Percentiles rank a stretch among this genome's conserved stretches.
Conservation (phyloP, 2,329 filamentous ascomycete species). For the Colletotrichum cereale region DNA sequence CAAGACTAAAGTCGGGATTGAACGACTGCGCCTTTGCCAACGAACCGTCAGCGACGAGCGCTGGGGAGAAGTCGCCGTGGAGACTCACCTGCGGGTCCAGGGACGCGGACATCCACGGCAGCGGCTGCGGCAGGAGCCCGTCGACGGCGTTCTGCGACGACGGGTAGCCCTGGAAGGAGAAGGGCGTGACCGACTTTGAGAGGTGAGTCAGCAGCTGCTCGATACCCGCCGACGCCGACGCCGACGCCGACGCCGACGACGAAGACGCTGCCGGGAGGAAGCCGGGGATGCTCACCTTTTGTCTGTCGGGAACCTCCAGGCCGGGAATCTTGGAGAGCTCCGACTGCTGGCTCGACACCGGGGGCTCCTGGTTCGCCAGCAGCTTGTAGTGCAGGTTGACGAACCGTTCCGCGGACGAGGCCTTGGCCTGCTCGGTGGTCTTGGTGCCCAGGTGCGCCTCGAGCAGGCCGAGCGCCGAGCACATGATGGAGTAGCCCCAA, state of each 20-base stretch:
- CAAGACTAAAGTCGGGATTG: conserved; percentile 67
- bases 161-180: conserved; percentile 48
- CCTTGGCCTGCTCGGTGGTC: conserved; percentile 68
- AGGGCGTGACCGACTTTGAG: conserved; percentile 57
- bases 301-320: conserved; percentile 52
- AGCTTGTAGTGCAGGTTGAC: conserved; percentile 70
- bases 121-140: conserved; percentile 44
- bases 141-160: conserved; percentile 37
- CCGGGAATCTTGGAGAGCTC: conserved; percentile 46
- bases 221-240: not conserved
- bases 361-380: conserved; percentile 65
- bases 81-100: conserved; percentile 45
- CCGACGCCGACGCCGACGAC: not conserved
- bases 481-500: conserved; percentile 75
- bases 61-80: conserved; percentile 38
- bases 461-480: conserved; percentile 68
- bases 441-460: conserved; percentile 71
- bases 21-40: conserved; percentile 51
- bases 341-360: conserved; percentile 50
- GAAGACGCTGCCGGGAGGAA: not conserved
- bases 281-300: conserved; percentile 51
- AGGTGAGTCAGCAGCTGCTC: conserved; percentile 19
- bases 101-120: conserved; percentile 50
- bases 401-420: conserved; percentile 69
- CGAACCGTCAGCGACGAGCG: conserved; percentile 39